Conservation (phyloP, 108 stramenopile species). For the Nitzschia sp. region DNA sequence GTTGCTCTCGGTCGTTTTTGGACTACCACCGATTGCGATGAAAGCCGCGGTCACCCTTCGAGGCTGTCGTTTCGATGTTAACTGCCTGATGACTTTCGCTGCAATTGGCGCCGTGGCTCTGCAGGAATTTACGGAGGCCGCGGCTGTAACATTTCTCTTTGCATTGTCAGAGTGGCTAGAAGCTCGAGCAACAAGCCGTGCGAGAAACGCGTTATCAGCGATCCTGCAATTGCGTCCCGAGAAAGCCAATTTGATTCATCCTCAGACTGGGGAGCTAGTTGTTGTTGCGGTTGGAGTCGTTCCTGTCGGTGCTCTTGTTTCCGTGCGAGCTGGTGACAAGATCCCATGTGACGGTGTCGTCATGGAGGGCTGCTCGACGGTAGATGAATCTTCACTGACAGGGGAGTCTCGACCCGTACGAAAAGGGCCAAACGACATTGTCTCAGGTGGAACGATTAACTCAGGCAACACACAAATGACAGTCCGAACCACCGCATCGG, state of each 20-base stretch:
- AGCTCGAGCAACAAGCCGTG: slow-evolving; percentile 58
- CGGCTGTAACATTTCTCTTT: slow-evolving; percentile 81
- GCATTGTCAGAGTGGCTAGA: slow-evolving; percentile 76
- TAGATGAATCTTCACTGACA: slow-evolving; percentile 71
- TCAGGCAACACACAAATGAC: slow-evolving; percentile 56
- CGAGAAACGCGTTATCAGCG: slow-evolving; percentile 70
- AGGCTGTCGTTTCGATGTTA: slow-evolving; percentile 66
- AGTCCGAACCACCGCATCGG: slow-evolving; percentile 65
- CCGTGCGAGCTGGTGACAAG: slow-evolving; percentile 87
- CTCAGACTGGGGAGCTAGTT: slow-evolving; percentile 53
- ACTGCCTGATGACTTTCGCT: slow-evolving; percentile 81
- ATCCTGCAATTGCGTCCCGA: slow-evolving; percentile 75
- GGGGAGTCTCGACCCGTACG: slow-evolving; percentile 85
- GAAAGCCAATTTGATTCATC: slow-evolving; percentile 68
- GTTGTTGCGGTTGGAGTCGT: slow-evolving; percentile 64
- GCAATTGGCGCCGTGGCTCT: slow-evolving; percentile 76
- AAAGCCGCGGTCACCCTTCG: slow-evolving; percentile 59
- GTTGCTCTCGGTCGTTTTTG: slow-evolving; percentile 55
- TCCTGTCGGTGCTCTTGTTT: slow-evolving; percentile 75
- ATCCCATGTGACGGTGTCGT: slow-evolving; percentile 93
- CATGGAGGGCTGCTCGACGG: slow-evolving; percentile 59
- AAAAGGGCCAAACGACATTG: slow-evolving; percentile 50
- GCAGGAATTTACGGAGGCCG: slow-evolving; percentile 76
- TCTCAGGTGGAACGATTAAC: slow-evolving; percentile 85
- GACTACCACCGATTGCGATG: slow-evolving; percentile 60